Conservation (phyloP, 768 basidiomycete genomes). For the Pisolithus tinctorius region DNA sequence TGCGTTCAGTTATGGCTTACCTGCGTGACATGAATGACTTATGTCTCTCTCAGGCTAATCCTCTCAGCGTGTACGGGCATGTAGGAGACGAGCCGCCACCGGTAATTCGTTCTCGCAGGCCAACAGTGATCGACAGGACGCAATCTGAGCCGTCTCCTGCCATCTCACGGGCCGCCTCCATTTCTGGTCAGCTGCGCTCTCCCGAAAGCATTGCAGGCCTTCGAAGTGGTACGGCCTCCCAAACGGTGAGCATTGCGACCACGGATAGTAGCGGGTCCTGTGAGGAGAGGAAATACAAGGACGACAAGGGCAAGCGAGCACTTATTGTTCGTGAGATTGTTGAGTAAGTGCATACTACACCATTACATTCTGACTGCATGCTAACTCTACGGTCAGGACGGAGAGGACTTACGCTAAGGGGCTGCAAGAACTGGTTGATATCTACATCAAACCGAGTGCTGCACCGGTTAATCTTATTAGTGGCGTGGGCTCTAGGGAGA, state of each 20-base stretch:
- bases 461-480: slow-evolving; percentile 64
- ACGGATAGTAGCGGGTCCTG: slow-evolving; percentile 67
- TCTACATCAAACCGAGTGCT: slow-evolving; percentile 86
- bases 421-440: slow-evolving; percentile 89
- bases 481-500: slow-evolving; percentile 69
- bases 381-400: slow-evolving; percentile 48
- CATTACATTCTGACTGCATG: not conserved
- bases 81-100: slow-evolving; percentile 36
- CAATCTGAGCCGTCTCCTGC: slow-evolving; percentile 32
- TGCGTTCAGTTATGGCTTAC: slow-evolving; percentile 93
- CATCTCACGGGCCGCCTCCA: slow-evolving; percentile 42
- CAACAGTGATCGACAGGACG: slow-evolving; percentile 54
- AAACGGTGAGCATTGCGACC: slow-evolving; percentile 66
- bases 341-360: slow-evolving; percentile 46
- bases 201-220: slow-evolving; percentile 55
- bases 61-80: slow-evolving; percentile 53
- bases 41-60: slow-evolving; percentile 52
- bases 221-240: slow-evolving; percentile 52
- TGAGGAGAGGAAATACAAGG: slow-evolving; percentile 86
- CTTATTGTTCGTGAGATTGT: slow-evolving; percentile 89
- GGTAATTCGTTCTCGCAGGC: slow-evolving; percentile 49
- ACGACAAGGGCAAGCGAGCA: slow-evolving; percentile 79
- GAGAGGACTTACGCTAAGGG: slow-evolving; percentile 93
- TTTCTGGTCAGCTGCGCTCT: slow-evolving; percentile 56
- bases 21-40: slow-evolving; percentile 94